phyloP scores from a whole-genome alignment of 805 yeast species.

The Helenozyma baotianmanensis region DNA sequence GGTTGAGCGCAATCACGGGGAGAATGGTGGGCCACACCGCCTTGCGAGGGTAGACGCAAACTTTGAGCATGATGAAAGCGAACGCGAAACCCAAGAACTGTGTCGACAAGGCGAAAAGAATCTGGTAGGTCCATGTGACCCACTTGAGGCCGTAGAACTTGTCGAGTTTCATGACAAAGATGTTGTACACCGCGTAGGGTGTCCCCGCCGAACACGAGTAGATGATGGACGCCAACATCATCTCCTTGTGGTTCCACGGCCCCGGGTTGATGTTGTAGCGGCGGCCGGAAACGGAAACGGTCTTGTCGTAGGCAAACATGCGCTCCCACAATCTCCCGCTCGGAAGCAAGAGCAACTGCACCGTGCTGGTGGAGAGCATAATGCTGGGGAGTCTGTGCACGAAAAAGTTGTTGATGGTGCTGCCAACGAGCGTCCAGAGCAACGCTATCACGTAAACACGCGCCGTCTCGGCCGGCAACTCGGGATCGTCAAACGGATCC shows the following conservation, averaged over 20 bases:
- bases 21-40: slow-evolving; percentile 42
- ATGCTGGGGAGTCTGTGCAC: slow-evolving; percentile 51
- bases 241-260: slow-evolving; percentile 41
- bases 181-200: slow-evolving; percentile 39
- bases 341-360: slow-evolving; percentile 37
- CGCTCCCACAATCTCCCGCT: slow-evolving; percentile 39
- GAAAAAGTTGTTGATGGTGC: slow-evolving; percentile 55
- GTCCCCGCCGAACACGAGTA: slow-evolving; percentile 40
- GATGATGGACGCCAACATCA: slow-evolving; percentile 42
- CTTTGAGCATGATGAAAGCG: slow-evolving; percentile 59
- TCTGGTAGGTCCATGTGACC: slow-evolving; percentile 49
- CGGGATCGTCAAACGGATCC: slow-evolving; percentile 52
- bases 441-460: slow-evolving; percentile 53
- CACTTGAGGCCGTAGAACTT: slow-evolving; percentile 39
- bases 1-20: slow-evolving; percentile 40
- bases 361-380: slow-evolving; percentile 34
- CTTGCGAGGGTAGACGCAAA: slow-evolving; percentile 41
- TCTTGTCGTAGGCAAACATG: slow-evolving; percentile 21
- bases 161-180: slow-evolving; percentile 41
- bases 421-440: slow-evolving; percentile 48
- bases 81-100: slow-evolving; percentile 65
- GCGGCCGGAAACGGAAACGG: slow-evolving; percentile 20
- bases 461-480: slow-evolving; percentile 46
- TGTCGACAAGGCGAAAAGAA: slow-evolving; percentile 48
- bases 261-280: slow-evolving; percentile 35